A percentile compares a stretch with the other conserved stretches of the same genome.
phyloP scores from a whole-genome alignment of 83 land plant species.

The Thuja plicata region DNA sequence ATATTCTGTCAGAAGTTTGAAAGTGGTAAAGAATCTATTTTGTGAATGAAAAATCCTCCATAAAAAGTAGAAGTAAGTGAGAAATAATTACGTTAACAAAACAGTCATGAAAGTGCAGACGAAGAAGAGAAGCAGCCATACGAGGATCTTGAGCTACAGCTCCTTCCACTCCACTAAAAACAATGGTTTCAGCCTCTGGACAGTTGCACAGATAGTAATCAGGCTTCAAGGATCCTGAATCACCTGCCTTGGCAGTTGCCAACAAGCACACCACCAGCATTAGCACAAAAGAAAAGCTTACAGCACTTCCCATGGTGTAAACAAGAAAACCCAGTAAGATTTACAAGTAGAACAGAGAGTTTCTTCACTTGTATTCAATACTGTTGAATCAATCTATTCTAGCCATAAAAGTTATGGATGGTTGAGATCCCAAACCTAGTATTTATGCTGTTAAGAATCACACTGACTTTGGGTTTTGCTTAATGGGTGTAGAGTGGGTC shows the following conservation, averaged over 20 bases:
- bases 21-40: no score
- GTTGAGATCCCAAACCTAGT: neutral
- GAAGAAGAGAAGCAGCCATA: conserved; percentile 16
- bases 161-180: conserved; percentile 1
- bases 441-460: neutral
- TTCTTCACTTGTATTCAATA: neutral
- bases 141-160: conserved; percentile 10
- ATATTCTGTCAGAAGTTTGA: no score
- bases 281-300: neutral
- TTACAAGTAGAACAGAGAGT: neutral
- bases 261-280: neutral
- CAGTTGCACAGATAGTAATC: conserved; percentile 2
- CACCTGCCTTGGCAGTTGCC: neutral
- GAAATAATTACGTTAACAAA: neutral
- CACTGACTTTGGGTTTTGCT: neutral
- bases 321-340: neutral
- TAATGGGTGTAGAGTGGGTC: neutral
- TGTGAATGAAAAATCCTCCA: no score
- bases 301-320: neutral
- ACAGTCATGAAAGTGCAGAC: conserved; percentile 15
- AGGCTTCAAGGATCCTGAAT: conserved; percentile 4
- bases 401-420: neutral
- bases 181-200: conserved; percentile 8
- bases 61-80: neutral
- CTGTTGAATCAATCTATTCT: neutral